These are phyloP conservation scores for Sporothrix phasma DNA, from an alignment of 2,329 filamentous ascomycete genomes.

Conservation along the genomic window DNA sequence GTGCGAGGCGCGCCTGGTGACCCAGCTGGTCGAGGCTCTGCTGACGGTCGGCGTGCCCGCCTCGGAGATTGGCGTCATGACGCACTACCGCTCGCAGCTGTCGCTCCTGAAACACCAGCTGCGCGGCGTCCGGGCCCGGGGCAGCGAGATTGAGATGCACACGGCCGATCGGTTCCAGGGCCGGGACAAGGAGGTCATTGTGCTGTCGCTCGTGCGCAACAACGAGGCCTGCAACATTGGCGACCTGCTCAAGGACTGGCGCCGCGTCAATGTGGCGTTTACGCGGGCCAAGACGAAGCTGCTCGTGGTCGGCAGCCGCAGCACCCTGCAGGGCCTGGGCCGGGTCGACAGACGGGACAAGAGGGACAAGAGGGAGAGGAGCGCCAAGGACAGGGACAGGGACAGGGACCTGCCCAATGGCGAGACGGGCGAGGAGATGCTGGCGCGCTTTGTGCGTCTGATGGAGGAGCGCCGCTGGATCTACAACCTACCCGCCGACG, in stretches of 20 bases:
- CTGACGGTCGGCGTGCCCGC: slow-evolving; percentile 65
- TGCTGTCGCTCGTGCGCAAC: slow-evolving; percentile 78
- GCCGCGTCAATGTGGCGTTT: slow-evolving; percentile 90
- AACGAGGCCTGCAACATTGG: slow-evolving; percentile 79
- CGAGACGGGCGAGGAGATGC: slow-evolving; percentile 55
- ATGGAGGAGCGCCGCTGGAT: slow-evolving; percentile 76
- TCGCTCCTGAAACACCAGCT: slow-evolving; percentile 68
- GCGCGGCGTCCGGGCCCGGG: slow-evolving; percentile 29
- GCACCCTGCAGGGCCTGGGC: slow-evolving; percentile 52
- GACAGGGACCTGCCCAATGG: slow-evolving; percentile 29
- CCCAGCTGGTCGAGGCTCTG: slow-evolving; percentile 71
- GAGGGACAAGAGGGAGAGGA: neutral
- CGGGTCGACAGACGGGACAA: slow-evolving; percentile 43
- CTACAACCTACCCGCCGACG: slow-evolving; percentile 57
- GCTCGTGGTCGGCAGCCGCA: slow-evolving; percentile 72
- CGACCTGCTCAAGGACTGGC: slow-evolving; percentile 82
- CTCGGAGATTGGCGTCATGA: slow-evolving; percentile 82
- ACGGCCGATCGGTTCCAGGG: slow-evolving; percentile 96
- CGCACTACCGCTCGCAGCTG: slow-evolving; percentile 89
- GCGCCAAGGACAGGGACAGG: no score
- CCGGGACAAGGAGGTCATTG: slow-evolving; percentile 84
- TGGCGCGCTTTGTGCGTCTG: slow-evolving; percentile 63
- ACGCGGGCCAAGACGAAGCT: slow-evolving; percentile 89
- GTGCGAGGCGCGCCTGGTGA: slow-evolving; percentile 66
- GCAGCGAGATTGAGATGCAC: slow-evolving; percentile 73